Percentiles rank a stretch among this genome's conserved stretches.
Evolutionary conservation across 257 asterid genomes (phyloP).

Genomic region (Mitragyna speciosa): DNA sequence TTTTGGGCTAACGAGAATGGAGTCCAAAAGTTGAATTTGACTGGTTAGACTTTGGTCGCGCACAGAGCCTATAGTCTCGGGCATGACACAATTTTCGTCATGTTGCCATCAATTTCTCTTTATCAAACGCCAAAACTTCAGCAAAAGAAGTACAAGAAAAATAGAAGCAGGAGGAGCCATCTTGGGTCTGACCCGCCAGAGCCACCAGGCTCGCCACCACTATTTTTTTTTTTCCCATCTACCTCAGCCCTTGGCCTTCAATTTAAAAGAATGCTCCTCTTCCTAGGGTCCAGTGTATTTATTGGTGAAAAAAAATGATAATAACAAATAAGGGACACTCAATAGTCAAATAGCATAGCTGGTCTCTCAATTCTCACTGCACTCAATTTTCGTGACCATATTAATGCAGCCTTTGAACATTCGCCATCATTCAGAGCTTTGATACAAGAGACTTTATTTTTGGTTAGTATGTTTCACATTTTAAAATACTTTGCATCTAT

Average conservation of each 20-base stretch:
- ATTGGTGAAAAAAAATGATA: background rate
- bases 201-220: background rate
- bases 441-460: background rate
- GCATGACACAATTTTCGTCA: background rate
- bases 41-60: no score
- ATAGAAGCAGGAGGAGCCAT: background rate
- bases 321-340: background rate
- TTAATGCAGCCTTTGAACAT: slow-evolving; percentile 26
- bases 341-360: slow-evolving; percentile 3
- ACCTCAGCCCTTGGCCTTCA: background rate
- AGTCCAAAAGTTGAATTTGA: no score
- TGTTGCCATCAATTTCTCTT: background rate
- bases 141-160: background rate
- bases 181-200: background rate
- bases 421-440: slow-evolving; percentile 33
- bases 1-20: no score
- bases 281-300: slow-evolving; percentile 20
- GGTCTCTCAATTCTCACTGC: slow-evolving; percentile 25
- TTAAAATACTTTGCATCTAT: slow-evolving; percentile 15
- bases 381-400: slow-evolving; percentile 39
- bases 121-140: background rate
- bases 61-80: no score
- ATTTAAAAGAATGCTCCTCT: background rate
- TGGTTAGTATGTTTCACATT: background rate
- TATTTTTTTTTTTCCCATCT: background rate